These are phyloP conservation scores for Alternaria atra DNA, from an alignment of 2,329 filamentous ascomycete species.

Conservation along the genomic window DNA sequence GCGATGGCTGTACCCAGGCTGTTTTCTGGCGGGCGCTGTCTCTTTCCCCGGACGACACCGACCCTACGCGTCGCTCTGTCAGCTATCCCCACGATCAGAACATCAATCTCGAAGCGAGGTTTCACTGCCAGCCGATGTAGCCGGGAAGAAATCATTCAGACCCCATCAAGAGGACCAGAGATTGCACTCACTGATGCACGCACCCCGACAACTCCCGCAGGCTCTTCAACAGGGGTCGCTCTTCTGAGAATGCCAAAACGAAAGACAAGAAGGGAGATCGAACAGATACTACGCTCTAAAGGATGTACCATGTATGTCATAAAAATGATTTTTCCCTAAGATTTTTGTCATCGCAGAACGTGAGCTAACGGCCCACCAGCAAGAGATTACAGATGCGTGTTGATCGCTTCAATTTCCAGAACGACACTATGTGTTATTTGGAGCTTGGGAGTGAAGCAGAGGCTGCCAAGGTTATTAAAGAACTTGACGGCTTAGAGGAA, in stretches of 20 bases:
- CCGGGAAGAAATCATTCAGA: slow-evolving; percentile 14
- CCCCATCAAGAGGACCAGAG: slow-evolving; percentile 16
- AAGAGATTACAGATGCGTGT: slow-evolving; percentile 27
- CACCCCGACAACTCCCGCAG: not conserved
- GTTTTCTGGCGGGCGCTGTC: slow-evolving; percentile 16
- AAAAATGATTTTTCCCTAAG: not conserved
- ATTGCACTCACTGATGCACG: slow-evolving; percentile 8
- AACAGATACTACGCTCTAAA: slow-evolving; percentile 20
- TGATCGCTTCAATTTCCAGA: slow-evolving; percentile 32
- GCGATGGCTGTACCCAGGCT: slow-evolving; percentile 29
- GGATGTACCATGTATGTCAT: slow-evolving; percentile 33
- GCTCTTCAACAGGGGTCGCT: slow-evolving; percentile 17
- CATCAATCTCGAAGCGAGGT: slow-evolving; percentile 17
- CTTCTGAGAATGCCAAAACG: slow-evolving; percentile 22
- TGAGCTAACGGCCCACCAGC: slow-evolving; percentile 16
- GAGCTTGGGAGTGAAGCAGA: slow-evolving; percentile 29
- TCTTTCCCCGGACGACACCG: slow-evolving; percentile 21
- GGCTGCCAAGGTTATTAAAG: slow-evolving; percentile 21
- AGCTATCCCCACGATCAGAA: slow-evolving; percentile 17
- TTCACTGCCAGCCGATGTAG: slow-evolving; percentile 21
- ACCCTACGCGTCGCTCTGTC: slow-evolving; percentile 19
- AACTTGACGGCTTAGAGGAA: slow-evolving; percentile 11
- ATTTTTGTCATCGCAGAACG: slow-evolving; percentile 2
- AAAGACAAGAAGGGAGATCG: slow-evolving; percentile 18
- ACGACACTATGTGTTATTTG: slow-evolving; percentile 21